These are phyloP conservation scores for Trichoderma orchidacearum DNA, from an alignment of 495 filamentous ascomycete genomes.

Conservation along the genomic window DNA sequence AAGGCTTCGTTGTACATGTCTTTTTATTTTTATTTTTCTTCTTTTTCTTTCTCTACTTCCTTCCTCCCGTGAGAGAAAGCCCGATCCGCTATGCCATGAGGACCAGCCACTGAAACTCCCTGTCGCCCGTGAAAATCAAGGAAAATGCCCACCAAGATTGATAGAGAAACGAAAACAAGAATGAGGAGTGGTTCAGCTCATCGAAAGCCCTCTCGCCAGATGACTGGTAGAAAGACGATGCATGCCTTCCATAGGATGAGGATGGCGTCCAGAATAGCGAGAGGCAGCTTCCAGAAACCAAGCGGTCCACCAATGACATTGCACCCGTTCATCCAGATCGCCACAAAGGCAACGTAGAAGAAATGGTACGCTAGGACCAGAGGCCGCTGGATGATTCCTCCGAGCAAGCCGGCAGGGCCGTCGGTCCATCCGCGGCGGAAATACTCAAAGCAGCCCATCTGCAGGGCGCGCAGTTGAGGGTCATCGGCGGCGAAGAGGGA, in stretches of 20 bases:
- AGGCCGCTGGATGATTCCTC: conserved; percentile 67
- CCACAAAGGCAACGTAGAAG: conserved; percentile 80
- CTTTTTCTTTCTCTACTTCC: not conserved
- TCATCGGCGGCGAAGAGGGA: conserved; percentile 80
- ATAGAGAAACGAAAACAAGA: not conserved
- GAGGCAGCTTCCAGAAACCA: conserved; percentile 44
- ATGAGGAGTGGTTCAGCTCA: not conserved
- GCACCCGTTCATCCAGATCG: conserved; percentile 63
- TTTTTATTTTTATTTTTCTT: not conserved
- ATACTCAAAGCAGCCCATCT: conserved; percentile 86
- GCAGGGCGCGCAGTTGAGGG: conserved; percentile 59
- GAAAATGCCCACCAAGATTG: no score
- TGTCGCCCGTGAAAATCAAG: no score
- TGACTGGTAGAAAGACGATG: conserved; percentile 76
- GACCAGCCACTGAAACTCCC: no score
- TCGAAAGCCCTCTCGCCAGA: conserved; percentile 21
- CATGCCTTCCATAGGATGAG: conserved; percentile 78
- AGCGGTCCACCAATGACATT: conserved; percentile 25
- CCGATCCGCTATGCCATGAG: no score
- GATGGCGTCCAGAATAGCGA: conserved; percentile 44
- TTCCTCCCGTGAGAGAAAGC: no score
- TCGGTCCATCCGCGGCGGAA: conserved; percentile 69
- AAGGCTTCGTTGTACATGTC: not conserved
- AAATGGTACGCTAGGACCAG: conserved; percentile 80
- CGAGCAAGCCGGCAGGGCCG: conserved; percentile 71